Percentiles rank a stretch among this genome's conserved stretches.
These are phyloP conservation scores for Beauveria varroae DNA, from an alignment of 2,329 filamentous ascomycete species.

Conservation along the genomic window DNA sequence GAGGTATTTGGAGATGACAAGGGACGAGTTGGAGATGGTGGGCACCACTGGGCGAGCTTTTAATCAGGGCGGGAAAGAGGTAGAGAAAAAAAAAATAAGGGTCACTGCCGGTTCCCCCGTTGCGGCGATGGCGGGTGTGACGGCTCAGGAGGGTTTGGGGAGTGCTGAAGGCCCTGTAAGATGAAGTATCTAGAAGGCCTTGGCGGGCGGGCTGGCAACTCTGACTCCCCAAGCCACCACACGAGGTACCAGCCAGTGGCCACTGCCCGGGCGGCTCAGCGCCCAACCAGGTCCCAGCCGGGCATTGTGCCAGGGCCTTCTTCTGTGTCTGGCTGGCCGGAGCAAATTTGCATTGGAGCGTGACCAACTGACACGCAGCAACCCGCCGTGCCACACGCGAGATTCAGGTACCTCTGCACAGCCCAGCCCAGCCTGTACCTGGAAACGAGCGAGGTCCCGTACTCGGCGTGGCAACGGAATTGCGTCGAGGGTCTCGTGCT, in stretches of 20 bases:
- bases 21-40: constrained; percentile 4
- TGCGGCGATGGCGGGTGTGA: neutral
- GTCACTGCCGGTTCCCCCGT: neutral
- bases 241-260: neutral
- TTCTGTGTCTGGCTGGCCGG: neutral
- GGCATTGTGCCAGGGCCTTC: neutral
- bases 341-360: constrained; percentile 4
- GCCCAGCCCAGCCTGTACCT: constrained; percentile 4
- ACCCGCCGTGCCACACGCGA: neutral
- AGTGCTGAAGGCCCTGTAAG: neutral
- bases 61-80: neutral
- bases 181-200: neutral
- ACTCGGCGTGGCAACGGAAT: constrained; percentile 1
- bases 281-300: neutral
- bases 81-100: neutral
- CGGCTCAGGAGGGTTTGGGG: neutral
- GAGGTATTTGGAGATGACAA: neutral
- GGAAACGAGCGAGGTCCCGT: neutral
- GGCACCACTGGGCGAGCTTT: neutral
- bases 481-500: neutral
- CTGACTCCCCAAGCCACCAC: neutral
- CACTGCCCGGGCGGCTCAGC: neutral
- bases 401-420: constrained; percentile 10
- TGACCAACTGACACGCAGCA: neutral
- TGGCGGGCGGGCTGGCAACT: neutral